phyloP scores from a whole-genome alignment of 1,139 yeast genomes.

The Pichia norvegensis region DNA sequence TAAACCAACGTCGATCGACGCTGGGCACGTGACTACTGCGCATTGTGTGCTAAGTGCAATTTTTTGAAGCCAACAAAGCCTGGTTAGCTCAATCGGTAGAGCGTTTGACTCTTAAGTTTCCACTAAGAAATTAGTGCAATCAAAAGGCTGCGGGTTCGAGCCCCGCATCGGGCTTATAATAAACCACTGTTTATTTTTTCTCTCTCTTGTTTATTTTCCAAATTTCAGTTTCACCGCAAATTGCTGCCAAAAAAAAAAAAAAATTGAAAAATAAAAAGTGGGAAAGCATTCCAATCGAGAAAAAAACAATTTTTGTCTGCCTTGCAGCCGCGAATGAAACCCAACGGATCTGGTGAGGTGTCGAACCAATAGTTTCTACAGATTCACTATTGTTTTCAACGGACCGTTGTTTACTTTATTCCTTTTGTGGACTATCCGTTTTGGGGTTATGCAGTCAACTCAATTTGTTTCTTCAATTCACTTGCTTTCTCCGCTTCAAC shows the following conservation, averaged over 20 bases:
- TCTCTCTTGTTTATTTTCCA: not conserved
- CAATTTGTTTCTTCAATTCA: no score
- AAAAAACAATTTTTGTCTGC: no score
- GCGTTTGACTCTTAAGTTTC: constrained; percentile 30
- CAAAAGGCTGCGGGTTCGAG: constrained; percentile 36
- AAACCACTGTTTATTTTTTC: constrained; percentile 3
- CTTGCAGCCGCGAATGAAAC: no score
- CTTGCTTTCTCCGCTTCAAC: no score
- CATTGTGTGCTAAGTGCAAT: not conserved
- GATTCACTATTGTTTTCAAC: no score
- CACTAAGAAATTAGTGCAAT: constrained; percentile 13
- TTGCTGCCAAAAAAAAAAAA: no score
- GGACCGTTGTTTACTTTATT: not conserved
- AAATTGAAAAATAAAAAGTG: no score
- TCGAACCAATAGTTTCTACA: no score
- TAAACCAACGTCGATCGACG: not conserved
- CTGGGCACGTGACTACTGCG: not conserved
- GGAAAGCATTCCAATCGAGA: no score
- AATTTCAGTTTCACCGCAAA: no score
- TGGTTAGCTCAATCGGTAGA: constrained; percentile 32
- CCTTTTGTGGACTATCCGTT: not conserved
- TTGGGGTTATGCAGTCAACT: no score
- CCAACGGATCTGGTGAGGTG: no score
- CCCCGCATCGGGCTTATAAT: constrained; percentile 28
- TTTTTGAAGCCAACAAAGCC: constrained; percentile 5